Evolutionary conservation across 345 rosid genomes (phyloP).

Genomic region (Geranium brycei): DNA sequence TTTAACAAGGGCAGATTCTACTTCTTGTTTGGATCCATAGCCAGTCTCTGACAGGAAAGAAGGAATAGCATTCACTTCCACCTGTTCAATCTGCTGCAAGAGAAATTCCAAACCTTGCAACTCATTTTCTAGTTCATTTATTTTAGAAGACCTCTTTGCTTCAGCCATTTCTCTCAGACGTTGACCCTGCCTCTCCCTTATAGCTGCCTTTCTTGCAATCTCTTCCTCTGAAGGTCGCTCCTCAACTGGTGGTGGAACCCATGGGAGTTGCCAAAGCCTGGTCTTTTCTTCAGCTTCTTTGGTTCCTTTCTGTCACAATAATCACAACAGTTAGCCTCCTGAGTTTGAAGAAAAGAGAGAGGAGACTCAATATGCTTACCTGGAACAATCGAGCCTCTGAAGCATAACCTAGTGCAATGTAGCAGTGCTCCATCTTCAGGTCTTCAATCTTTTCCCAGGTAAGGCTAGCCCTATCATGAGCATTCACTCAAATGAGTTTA

Average conservation of each 20-base stretch:
- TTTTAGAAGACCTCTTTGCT: slow-evolving; percentile 74
- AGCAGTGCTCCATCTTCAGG: slow-evolving; percentile 90
- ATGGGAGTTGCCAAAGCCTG: slow-evolving; percentile 88
- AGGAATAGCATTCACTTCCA: slow-evolving; percentile 45
- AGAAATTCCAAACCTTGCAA: slow-evolving; percentile 72
- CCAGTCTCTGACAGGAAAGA: slow-evolving; percentile 72
- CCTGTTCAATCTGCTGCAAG: slow-evolving; percentile 66
- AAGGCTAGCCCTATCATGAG: slow-evolving; percentile 45
- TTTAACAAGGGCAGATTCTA: slow-evolving; percentile 52
- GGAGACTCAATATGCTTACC: slow-evolving; percentile 26
- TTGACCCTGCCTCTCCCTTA: slow-evolving; percentile 86
- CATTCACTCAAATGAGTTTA: slow-evolving; percentile 4
- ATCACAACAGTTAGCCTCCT: slow-evolving; percentile 7
- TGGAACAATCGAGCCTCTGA: slow-evolving; percentile 62
- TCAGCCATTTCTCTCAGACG: slow-evolving; percentile 96
- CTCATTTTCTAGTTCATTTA: slow-evolving; percentile 75
- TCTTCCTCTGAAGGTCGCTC: slow-evolving; percentile 96
- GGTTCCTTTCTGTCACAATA: slow-evolving; percentile 53
- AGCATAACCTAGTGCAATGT: slow-evolving; percentile 61
- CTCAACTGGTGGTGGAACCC: slow-evolving; percentile 82
- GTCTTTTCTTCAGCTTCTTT: slow-evolving; percentile 85
- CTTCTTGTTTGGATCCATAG: slow-evolving; percentile 68
- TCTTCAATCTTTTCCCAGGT: slow-evolving; percentile 97
- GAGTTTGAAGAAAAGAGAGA: slow-evolving; percentile 7
- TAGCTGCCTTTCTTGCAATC: slow-evolving; percentile 89